Percentiles rank a stretch among this genome's conserved stretches.
phyloP scores from a whole-genome alignment of 805 yeast genomes.

The Saturnispora ahearnii region DNA sequence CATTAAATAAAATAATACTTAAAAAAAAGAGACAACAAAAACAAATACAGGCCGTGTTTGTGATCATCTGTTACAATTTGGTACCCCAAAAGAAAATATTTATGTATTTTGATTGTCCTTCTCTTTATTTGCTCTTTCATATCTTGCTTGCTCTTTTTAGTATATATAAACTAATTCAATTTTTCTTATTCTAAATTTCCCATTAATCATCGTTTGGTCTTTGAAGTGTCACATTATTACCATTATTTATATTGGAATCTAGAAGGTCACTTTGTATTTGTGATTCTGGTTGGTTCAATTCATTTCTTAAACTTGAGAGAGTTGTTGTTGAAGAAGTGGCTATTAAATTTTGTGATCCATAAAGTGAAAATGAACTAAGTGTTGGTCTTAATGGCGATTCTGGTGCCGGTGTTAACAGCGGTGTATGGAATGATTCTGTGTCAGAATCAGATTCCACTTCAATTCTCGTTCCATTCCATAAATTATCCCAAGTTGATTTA shows the following conservation, averaged over 20 bases:
- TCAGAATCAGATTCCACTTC: constrained; percentile 3
- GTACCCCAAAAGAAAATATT: not conserved
- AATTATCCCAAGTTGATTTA: constrained; percentile 16
- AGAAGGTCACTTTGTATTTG: not conserved
- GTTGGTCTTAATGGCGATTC: constrained; percentile 9
- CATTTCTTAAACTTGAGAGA: not conserved
- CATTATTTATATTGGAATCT: constrained; percentile 8
- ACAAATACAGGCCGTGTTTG: not conserved
- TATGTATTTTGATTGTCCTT: not conserved
- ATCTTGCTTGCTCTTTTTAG: not conserved
- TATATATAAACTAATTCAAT: not conserved
- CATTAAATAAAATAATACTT: not conserved
- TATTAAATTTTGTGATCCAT: constrained; percentile 13
- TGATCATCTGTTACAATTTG: not conserved
- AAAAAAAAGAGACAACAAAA: not conserved
- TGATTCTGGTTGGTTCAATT: not conserved
- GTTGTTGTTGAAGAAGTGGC: not conserved
- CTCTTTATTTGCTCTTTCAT: not conserved
- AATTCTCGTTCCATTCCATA: not conserved
- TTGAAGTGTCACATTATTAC: constrained; percentile 12
- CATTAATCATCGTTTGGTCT: not conserved
- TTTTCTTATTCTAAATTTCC: not conserved
- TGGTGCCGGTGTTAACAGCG: not conserved
- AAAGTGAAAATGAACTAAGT: constrained; percentile 12
- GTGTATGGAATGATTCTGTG: constrained; percentile 5